A percentile compares a stretch with the other conserved stretches of the same genome.
Evolutionary conservation across 805 yeast genomes (phyloP).

Genomic region (Myxozyma kluyveri): DNA sequence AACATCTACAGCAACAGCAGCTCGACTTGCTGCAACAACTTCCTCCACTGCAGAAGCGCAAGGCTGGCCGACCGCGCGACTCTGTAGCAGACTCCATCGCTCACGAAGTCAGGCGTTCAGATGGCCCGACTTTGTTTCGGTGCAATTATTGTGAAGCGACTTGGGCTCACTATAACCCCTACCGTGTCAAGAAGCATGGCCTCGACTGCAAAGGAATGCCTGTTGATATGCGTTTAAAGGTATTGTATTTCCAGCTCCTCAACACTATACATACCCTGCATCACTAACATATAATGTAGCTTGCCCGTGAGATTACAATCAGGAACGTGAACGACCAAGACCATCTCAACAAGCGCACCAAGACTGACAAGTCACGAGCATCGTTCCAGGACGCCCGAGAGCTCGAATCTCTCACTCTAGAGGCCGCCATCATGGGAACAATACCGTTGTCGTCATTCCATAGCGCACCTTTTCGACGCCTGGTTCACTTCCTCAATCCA

Average conservation of each 20-base stretch:
- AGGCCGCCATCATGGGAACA: constrained; percentile 12
- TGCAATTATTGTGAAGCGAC: constrained; percentile 30
- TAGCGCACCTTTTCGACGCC: constrained; percentile 4
- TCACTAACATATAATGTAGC: not conserved
- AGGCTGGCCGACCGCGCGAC: constrained; percentile 31
- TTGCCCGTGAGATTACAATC: constrained; percentile 22
- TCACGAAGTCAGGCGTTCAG: constrained; percentile 27
- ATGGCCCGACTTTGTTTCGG: constrained; percentile 21
- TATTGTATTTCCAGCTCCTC: constrained; percentile 1
- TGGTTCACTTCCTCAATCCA: constrained; percentile 15
- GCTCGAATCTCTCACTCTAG: constrained; percentile 17
- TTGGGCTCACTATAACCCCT: constrained; percentile 30
- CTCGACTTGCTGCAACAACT: not conserved
- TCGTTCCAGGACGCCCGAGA: constrained; percentile 11
- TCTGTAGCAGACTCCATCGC: constrained; percentile 29
- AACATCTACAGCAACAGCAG: constrained; percentile 6
- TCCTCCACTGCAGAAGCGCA: constrained; percentile 13
- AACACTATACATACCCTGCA: not conserved
- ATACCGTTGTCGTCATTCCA: constrained; percentile 1
- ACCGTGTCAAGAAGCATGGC: constrained; percentile 29
- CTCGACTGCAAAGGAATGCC: constrained; percentile 30
- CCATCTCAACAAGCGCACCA: constrained; percentile 5
- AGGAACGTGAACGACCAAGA: constrained; percentile 7
- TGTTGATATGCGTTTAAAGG: constrained; percentile 18
- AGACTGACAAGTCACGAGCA: constrained; percentile 5